These are phyloP conservation scores for Trichothecium roseum DNA, from an alignment of 2,329 filamentous ascomycete species.

Conservation along the genomic window DNA sequence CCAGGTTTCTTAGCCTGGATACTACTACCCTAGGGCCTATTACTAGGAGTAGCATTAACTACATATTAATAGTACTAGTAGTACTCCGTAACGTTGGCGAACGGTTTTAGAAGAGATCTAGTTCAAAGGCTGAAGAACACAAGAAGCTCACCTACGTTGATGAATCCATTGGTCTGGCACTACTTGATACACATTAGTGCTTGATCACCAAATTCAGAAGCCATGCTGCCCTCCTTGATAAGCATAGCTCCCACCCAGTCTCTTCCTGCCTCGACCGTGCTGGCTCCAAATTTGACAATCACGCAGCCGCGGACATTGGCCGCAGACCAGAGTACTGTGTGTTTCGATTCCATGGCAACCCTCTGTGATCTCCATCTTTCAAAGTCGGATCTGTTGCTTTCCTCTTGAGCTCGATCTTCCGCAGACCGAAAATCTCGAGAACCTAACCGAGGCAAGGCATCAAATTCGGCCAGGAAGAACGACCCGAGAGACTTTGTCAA, in stretches of 20 bases:
- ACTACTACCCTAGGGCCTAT: too few relatives aligned
- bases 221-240: conserved; percentile 61
- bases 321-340: conserved; percentile 69
- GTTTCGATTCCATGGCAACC: conserved; percentile 44
- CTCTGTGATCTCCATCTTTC: conserved; percentile 46
- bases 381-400: conserved; percentile 24
- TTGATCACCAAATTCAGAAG: conserved; percentile 65
- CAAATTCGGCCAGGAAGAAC: conserved; percentile 75
- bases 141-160: too few relatives aligned
- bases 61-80: too few relatives aligned
- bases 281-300: conserved; percentile 82
- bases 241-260: conserved; percentile 73
- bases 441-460: conserved; percentile 68
- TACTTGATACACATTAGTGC: conserved; percentile 65
- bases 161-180: conserved; percentile 5
- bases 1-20: too few relatives aligned
- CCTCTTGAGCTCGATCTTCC: conserved; percentile 32
- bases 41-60: too few relatives aligned
- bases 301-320: conserved; percentile 73
- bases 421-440: conserved; percentile 62
- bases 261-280: conserved; percentile 69
- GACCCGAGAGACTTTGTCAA: conserved; percentile 54
- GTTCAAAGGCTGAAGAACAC: too few relatives aligned
- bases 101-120: too few relatives aligned
- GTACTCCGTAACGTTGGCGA: too few relatives aligned